These are phyloP conservation scores for Phoenix dactylifera DNA, from an alignment of 176 grass and related monocot species.

Conservation along the genomic window DNA sequence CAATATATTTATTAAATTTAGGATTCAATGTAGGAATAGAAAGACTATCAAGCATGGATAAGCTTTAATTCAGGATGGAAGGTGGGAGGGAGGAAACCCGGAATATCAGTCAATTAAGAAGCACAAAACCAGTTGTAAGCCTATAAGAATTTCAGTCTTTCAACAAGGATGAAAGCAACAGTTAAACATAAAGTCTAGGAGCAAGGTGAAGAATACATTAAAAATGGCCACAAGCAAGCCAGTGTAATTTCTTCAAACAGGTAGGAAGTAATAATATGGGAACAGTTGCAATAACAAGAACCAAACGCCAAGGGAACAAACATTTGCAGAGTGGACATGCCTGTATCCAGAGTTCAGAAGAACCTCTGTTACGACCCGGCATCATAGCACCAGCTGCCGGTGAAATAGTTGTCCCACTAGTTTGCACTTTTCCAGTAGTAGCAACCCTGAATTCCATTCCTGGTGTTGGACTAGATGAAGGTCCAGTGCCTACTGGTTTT, in stretches of 20 bases:
- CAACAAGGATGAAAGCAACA: not conserved
- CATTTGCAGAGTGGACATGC: conserved; percentile 15
- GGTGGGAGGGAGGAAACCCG: too few relatives aligned
- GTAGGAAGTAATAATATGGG: not conserved
- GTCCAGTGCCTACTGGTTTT: conserved; percentile 32
- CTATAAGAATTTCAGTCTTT: too few relatives aligned
- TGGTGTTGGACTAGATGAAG: conserved; percentile 24
- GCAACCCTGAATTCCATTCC: conserved; percentile 27
- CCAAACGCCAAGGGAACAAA: conserved; percentile 3
- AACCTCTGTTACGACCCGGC: conserved; percentile 25
- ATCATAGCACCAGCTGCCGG: conserved; percentile 20
- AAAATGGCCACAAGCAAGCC: not conserved
- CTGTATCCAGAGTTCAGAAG: conserved; percentile 43
- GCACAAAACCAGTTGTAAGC: too few relatives aligned
- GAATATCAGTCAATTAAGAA: too few relatives aligned
- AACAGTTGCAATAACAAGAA: not conserved
- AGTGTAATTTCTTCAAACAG: not conserved
- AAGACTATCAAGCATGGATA: too few relatives aligned
- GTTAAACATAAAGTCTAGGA: not conserved
- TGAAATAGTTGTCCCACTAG: conserved; percentile 23
- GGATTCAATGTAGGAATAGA: too few relatives aligned
- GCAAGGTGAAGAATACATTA: conserved; percentile 8
- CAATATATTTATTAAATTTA: too few relatives aligned
- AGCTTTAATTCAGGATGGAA: too few relatives aligned
- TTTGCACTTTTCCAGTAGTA: conserved; percentile 33